A percentile compares a stretch with the other conserved stretches of the same genome.
phyloP scores from a whole-genome alignment of 345 rosid genomes.

The Aquilaria malaccensis region DNA sequence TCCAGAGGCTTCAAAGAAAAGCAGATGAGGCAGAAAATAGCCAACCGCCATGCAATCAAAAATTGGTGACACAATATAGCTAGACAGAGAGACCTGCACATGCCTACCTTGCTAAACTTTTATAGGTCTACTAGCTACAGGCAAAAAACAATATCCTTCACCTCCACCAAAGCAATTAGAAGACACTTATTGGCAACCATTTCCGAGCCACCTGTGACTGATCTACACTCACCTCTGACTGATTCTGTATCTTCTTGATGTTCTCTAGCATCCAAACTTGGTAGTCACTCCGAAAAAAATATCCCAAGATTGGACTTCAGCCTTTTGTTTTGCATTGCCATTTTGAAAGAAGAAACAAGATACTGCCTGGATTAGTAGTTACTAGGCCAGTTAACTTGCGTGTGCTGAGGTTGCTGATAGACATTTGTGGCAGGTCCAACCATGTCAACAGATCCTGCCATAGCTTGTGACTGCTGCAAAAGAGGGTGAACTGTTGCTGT shows the following conservation, averaged over 20 bases:
- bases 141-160: slow-evolving; percentile 24
- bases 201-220: slow-evolving; percentile 18
- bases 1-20: slow-evolving; percentile 15
- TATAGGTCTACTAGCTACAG: slow-evolving; percentile 36
- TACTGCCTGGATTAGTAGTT: slow-evolving; percentile 52
- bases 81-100: slow-evolving; percentile 28
- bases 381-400: slow-evolving; percentile 85
- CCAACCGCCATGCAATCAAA: slow-evolving; percentile 21
- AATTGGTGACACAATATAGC: slow-evolving; percentile 28
- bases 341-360: slow-evolving; percentile 27
- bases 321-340: slow-evolving; percentile 21
- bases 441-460: slow-evolving; percentile 67
- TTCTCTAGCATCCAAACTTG: slow-evolving; percentile 28
- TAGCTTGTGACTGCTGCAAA: slow-evolving; percentile 68
- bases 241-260: slow-evolving; percentile 22
- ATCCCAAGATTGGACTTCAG: slow-evolving; percentile 30
- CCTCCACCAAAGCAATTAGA: slow-evolving; percentile 31
- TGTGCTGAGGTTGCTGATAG: slow-evolving; percentile 92
- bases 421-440: slow-evolving; percentile 61
- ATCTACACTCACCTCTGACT: slow-evolving; percentile 27
- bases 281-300: slow-evolving; percentile 32
- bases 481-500: slow-evolving; percentile 67
- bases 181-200: slow-evolving; percentile 25
- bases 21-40: slow-evolving; percentile 1
- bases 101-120: slow-evolving; percentile 40